Base-by-base conservation (phyloP, 139 green algal species). In the Chlamydomonas sphaeroides region DNA sequence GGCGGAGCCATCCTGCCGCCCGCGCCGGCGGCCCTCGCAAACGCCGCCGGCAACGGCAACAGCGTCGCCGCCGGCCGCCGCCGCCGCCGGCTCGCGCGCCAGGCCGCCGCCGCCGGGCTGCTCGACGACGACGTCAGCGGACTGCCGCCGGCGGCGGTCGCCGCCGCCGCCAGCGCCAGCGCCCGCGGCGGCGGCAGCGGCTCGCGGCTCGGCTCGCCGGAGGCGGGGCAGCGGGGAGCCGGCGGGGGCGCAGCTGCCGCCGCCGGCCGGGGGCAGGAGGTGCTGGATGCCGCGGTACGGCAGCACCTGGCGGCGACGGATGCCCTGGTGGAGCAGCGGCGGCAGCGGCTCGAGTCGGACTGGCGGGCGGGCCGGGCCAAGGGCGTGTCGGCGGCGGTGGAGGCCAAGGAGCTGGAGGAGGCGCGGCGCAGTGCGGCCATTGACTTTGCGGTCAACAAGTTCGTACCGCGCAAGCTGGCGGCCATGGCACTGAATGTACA, bases 401-500 rank as follows among this genome's bases (percentile, higher is more conserved):
- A 30, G 33, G 32, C 41, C 21, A 35, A n/a, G 62, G 61, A 72
- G 61, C 11, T 35, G 61, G 62, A 82, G 41, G 75, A 82, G 61
- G 75, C 41, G 1, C 33, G 35, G 21, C 62, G 75, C n/a, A 21
- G 21, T 18, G 42, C 75, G 3, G 61, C 75, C n/a, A 82, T 72
- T 30, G 62, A 82, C 1, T 82, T 82, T 8, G 62, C 62, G 25
- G 32, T 82, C 0, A 39, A 35, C n/a, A 30, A 26, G 42, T 82
- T 82, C 62, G 62, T 82, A 18, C 75, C 75, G n/a, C 75, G 38
- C 28, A 67, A 67, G 41, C 28, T 82, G 32, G 75, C 62, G 51
- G 17, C 45, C 25, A 82, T 82, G 75, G 75, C 75, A n/a, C 75
- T 69, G 5, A 62, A 82, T n/a, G 65, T 82, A 57, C 73, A 33